Conservation (phyloP, 139 green algal species). For the Chlamydomonas sphaeroides region DNA sequence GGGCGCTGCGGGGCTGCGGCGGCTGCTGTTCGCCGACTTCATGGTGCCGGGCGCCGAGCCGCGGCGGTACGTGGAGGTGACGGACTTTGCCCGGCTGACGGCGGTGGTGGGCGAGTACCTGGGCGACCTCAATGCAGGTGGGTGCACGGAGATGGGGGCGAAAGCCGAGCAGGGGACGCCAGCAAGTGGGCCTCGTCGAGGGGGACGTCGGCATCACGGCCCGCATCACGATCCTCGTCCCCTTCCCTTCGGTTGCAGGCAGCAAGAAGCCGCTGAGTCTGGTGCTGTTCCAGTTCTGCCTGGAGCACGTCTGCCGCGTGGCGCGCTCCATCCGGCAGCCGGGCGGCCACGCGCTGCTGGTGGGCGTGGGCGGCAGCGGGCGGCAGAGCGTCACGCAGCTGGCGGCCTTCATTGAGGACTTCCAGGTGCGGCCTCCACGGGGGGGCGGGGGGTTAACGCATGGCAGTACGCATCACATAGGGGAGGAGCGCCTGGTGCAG, state of each 20-base stretch:
- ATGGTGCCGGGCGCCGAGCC: slow-evolving; percentile 65
- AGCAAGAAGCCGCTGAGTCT: slow-evolving; percentile 78
- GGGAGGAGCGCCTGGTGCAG: no score
- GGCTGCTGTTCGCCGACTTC: slow-evolving; percentile 81
- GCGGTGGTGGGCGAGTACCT: slow-evolving; percentile 70
- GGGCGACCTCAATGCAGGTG: slow-evolving; percentile 44
- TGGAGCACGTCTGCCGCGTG: slow-evolving; percentile 79
- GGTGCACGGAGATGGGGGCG: no score
- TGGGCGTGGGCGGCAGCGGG: slow-evolving; percentile 75
- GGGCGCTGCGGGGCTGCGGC: slow-evolving; percentile 44
- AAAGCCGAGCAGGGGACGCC: no score
- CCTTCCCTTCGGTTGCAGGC: slow-evolving; percentile 35
- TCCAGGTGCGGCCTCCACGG: slow-evolving; percentile 65
- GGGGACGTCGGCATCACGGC: no score
- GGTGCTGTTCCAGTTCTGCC: slow-evolving; percentile 77
- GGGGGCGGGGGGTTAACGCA: no score
- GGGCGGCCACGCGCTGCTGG: slow-evolving; percentile 71
- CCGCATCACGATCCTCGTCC: no score
- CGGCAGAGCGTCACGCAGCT: slow-evolving; percentile 74
- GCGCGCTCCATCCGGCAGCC: slow-evolving; percentile 71
- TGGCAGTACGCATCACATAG: no score
- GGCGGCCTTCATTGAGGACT: slow-evolving; percentile 70
- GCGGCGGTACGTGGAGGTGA: slow-evolving; percentile 43
- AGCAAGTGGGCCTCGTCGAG: no score
- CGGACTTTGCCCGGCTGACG: slow-evolving; percentile 27